phyloP scores from a whole-genome alignment of 805 yeast species.

The Ogataea methylovora region DNA sequence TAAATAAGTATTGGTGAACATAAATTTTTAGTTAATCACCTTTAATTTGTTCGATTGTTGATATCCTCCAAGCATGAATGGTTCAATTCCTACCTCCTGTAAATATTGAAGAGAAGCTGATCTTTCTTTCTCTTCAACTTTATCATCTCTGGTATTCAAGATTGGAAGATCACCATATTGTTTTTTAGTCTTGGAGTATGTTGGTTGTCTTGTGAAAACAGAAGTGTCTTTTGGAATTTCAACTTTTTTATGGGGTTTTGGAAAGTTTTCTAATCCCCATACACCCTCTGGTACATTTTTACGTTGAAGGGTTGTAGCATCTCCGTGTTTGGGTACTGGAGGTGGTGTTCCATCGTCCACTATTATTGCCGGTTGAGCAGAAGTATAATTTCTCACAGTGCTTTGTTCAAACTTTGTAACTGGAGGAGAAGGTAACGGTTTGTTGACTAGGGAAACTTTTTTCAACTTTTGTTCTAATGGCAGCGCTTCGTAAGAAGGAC shows the following conservation, averaged over 20 bases:
- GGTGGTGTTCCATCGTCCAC: slow-evolving; percentile 6
- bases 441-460: not conserved
- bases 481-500: not conserved
- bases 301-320: too few relatives aligned
- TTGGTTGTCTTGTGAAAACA: slow-evolving; percentile 17
- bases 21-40: slow-evolving; percentile 14
- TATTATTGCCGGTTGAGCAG: not conserved
- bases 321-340: slow-evolving; percentile 4
- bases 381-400: slow-evolving; percentile 5
- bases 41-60: slow-evolving; percentile 12
- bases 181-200: slow-evolving; percentile 5
- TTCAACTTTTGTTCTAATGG: not conserved
- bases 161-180: slow-evolving; percentile 9
- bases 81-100: slow-evolving; percentile 16
- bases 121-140: slow-evolving; percentile 8
- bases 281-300: too few relatives aligned
- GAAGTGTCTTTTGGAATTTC: slow-evolving; percentile 16
- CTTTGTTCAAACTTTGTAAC: slow-evolving; percentile 6
- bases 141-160: slow-evolving; percentile 2
- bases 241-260: slow-evolving; percentile 1
- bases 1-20: too few relatives aligned
- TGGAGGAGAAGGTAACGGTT: slow-evolving; percentile 8
- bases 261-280: too few relatives aligned
- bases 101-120: slow-evolving; percentile 15
- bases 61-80: slow-evolving; percentile 23